Percentiles rank a stretch among this genome's conserved stretches.
These are phyloP conservation scores for Chionographis japonica DNA, from an alignment of 106 monocot species.

Conservation along the genomic window DNA sequence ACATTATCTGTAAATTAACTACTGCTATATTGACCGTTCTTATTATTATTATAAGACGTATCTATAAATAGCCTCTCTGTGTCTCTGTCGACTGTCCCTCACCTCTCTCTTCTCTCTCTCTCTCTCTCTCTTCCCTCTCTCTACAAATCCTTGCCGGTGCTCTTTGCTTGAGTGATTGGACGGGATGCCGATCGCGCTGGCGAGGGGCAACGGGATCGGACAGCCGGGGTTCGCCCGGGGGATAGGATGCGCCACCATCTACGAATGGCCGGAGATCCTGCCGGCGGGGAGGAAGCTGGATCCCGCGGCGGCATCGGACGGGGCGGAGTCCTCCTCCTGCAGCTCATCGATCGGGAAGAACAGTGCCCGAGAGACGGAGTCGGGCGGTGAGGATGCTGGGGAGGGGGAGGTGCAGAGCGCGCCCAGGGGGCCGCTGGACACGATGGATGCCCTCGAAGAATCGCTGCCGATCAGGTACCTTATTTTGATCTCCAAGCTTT, in stretches of 20 bases:
- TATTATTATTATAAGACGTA: too few species aligned
- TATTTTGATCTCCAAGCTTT: background rate
- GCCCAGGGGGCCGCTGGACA: constrained; percentile 6
- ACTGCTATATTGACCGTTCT: too few species aligned
- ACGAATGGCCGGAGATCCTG: constrained; percentile 1
- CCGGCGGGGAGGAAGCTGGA: constrained; percentile 1
- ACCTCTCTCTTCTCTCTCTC: too few species aligned
- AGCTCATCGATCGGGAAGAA: constrained; percentile 20
- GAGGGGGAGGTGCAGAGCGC: constrained; percentile 16
- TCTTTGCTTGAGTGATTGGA: background rate
- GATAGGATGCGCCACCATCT: constrained; percentile 6
- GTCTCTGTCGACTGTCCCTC: too few species aligned
- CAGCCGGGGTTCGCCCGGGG: background rate
- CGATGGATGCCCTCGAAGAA: constrained; percentile 13
- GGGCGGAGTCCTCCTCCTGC: constrained; percentile 1
- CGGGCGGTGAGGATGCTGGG: background rate
- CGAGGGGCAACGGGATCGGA: background rate
- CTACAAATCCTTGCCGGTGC: too few species aligned
- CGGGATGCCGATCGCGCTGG: constrained; percentile 18
- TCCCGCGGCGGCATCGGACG: constrained; percentile 2
- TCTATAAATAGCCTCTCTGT: too few species aligned
- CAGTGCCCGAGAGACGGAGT: constrained; percentile 6
- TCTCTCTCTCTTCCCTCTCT: too few species aligned
- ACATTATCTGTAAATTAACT: too few species aligned
- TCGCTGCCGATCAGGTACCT: constrained; percentile 20